A percentile compares a stretch with the other conserved stretches of the same genome.
Conservation (phyloP, 108 stramenopile genomes). For the Skeletonema costatum region DNA sequence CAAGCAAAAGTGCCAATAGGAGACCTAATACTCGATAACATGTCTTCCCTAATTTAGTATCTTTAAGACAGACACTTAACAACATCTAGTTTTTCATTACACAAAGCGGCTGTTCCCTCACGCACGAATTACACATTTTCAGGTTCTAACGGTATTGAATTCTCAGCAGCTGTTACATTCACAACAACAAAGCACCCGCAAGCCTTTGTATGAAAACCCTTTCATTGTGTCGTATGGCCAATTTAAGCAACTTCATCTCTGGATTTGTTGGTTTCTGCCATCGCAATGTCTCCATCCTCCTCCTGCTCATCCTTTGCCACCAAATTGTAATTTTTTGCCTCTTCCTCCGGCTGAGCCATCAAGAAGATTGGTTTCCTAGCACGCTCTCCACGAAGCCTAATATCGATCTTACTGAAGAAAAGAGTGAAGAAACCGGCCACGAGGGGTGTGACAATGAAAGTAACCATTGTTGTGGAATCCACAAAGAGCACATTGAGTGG, state of each 20-base stretch:
- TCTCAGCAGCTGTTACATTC: constrained; percentile 5
- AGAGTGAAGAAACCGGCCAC: constrained; percentile 52
- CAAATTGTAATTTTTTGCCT: constrained; percentile 34
- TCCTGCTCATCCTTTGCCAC: constrained; percentile 12
- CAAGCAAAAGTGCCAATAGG: neutral
- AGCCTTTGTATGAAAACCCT: neutral
- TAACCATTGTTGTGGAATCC: constrained; percentile 72
- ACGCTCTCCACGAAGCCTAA: constrained; percentile 63
- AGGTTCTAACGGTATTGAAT: constrained; percentile 66
- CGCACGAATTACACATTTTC: constrained; percentile 75
- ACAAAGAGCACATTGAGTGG: constrained; percentile 72
- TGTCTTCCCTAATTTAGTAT: neutral
- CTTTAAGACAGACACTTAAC: neutral
- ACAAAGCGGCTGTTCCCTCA: constrained; percentile 49
- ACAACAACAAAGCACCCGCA: constrained; percentile 3
- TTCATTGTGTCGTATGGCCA: neutral
- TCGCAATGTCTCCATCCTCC: constrained; percentile 7
- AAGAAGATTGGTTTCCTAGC: constrained; percentile 57
- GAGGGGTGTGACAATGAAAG: constrained; percentile 76
- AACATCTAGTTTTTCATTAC: neutral
- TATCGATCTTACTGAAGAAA: constrained; percentile 65
- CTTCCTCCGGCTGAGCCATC: constrained; percentile 3
- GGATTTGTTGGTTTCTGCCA: neutral
- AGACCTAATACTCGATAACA: neutral
- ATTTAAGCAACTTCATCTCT: neutral